These are phyloP conservation scores for Acacia concinna DNA, from an alignment of 331 rosid genomes.

Conservation along the genomic window DNA sequence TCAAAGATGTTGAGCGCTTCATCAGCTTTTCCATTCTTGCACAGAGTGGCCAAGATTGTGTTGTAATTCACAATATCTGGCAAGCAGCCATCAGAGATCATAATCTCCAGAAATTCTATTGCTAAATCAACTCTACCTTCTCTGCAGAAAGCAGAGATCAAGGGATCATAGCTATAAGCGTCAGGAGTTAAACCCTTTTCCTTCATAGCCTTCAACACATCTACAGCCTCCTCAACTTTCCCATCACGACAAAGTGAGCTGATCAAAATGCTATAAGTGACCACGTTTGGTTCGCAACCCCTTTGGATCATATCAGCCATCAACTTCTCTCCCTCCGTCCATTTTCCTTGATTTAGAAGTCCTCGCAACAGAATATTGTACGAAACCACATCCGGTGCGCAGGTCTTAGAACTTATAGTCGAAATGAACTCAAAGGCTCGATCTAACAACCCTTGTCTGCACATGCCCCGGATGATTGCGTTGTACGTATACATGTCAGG, in stretches of 20 bases:
- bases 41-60: conserved; percentile 66
- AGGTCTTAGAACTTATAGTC: conserved; percentile 50
- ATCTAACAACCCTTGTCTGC: conserved; percentile 71
- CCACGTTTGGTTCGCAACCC: conserved; percentile 71
- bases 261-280: conserved; percentile 70
- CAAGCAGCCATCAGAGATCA: conserved; percentile 77
- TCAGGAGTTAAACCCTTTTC: conserved; percentile 72
- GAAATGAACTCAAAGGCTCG: conserved; percentile 69
- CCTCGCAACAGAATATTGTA: conserved; percentile 66
- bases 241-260: conserved; percentile 69
- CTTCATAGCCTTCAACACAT: conserved; percentile 76
- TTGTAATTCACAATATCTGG: conserved; percentile 81
- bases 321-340: conserved; percentile 70
- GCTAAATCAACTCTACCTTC: conserved; percentile 77
- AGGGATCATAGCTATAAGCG: conserved; percentile 76
- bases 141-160: conserved; percentile 72
- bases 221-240: conserved; percentile 60
- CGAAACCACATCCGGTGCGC: conserved; percentile 60
- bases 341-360: conserved; percentile 60
- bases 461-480: conserved; percentile 75
- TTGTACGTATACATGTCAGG: conserved; percentile 75
- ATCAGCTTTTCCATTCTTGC: conserved; percentile 66
- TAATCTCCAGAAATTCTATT: conserved; percentile 55
- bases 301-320: conserved; percentile 57
- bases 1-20: conserved; percentile 67